Evolutionary conservation across 495 filamentous ascomycete genomes (phyloP), one percentile per base, ranked within the genome.

Genomic region (Penicillium longicatenatum): DNA sequence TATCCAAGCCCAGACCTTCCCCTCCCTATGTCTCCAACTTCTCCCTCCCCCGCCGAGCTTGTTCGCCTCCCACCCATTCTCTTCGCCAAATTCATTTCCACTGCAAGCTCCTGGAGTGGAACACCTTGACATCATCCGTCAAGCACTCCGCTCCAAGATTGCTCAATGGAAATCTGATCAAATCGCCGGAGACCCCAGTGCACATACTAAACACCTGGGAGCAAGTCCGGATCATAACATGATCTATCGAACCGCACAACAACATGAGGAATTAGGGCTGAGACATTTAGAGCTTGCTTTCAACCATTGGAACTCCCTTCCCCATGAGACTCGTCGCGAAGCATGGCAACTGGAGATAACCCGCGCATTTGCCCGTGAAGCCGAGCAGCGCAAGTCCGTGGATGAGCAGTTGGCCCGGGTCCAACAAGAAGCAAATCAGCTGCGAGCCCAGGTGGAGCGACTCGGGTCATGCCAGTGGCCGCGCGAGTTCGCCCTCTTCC

Each of bases 331-430:
- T 39, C 80, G 81, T 33, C 77, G 79, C 30, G 84, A 91, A 35
- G 68, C 83, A 4, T 97, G 92, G 92, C 84, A 80, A 30, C 74
- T 93, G n/a, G 90, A 93, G 65, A 79, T 91, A 39, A 86, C 86
- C 2, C 84, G 91, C 37, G 84, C 88, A 30, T 86, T 88, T 47
- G 84, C 83, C 9, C 78, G 83, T n/a, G 86, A 88, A 54, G 75
- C 84, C 39, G 86, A 89, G 53, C 82, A 86, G 60, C 79, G 85
- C n/a, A 78, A 84, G 55, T 81, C 82, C 16, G 60, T 85, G 2
- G 84, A 88, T 55, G 77, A 82, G 16, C 75, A 79, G 31, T 82
- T 92, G 22, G 85, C 86, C 19, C 67, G 78, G 10, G 78, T 85
- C 3, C 82, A 84, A 47, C 86, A 90, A 64, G 89, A 95, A 67